These are phyloP conservation scores for Canavalia ensiformis DNA, from an alignment of 306 rosid species.

Conservation along the genomic window DNA sequence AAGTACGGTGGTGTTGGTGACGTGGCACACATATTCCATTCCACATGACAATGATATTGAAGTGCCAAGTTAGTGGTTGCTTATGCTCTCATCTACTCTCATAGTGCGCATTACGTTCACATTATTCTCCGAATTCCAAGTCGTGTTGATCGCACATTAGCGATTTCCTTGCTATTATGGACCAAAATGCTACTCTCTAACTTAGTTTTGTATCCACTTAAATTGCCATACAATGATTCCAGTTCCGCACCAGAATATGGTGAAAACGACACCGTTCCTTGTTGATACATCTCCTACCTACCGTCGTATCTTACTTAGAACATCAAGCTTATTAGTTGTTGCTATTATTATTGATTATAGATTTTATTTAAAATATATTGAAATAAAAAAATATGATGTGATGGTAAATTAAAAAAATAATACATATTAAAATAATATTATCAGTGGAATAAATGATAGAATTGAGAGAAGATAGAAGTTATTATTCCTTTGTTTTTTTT, in stretches of 20 bases:
- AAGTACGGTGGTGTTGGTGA: background rate
- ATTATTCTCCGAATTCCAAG: conserved; percentile 30
- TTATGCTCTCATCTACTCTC: conserved; percentile 4
- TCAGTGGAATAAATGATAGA: too few relatives aligned
- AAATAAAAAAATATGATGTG: too few relatives aligned
- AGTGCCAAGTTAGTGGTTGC: conserved; percentile 38
- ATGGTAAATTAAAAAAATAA: too few relatives aligned
- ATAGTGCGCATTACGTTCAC: conserved; percentile 49
- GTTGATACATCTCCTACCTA: background rate
- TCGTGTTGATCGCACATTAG: conserved; percentile 28
- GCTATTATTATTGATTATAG: too few relatives aligned
- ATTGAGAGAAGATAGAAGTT: too few relatives aligned
- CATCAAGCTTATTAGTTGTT: too few relatives aligned
- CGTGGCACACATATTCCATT: conserved; percentile 13
- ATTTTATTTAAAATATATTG: too few relatives aligned
- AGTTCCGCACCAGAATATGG: background rate
- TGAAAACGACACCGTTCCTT: conserved; percentile 28
- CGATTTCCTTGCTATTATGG: conserved; percentile 17
- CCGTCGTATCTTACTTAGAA: background rate
- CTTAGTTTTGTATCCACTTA: conserved; percentile 16
- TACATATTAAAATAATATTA: too few relatives aligned
- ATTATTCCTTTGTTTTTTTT: too few relatives aligned
- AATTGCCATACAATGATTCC: conserved; percentile 33
- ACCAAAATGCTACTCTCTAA: conserved; percentile 5
- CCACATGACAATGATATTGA: conserved; percentile 21